phyloP scores from a whole-genome alignment of 495 filamentous ascomycete species.

The Monascus purpureus region DNA sequence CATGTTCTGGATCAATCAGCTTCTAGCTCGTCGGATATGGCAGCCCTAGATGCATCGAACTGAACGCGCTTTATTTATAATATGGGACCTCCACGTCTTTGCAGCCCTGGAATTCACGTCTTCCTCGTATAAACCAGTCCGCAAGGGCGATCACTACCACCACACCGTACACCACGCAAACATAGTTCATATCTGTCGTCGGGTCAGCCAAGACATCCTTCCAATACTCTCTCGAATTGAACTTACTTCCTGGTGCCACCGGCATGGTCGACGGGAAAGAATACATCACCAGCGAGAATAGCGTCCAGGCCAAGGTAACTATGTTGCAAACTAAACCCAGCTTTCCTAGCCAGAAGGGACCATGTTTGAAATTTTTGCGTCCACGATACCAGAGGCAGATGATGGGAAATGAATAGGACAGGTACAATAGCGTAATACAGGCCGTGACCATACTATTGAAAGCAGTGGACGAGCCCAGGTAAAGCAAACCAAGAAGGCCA shows the following conservation, averaged over 20 bases:
- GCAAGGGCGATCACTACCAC: slow-evolving; percentile 24
- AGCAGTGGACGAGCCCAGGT: slow-evolving; percentile 35
- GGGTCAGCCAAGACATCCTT: background rate
- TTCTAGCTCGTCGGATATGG: no score
- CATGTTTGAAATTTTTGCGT: slow-evolving; percentile 35
- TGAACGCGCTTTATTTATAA: no score
- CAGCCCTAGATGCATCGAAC: no score
- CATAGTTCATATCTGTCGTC: slow-evolving; percentile 41
- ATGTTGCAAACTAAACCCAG: slow-evolving; percentile 30
- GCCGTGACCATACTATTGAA: slow-evolving; percentile 45
- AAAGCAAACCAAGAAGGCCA: slow-evolving; percentile 36
- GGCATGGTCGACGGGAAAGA: slow-evolving; percentile 28
- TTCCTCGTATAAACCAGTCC: slow-evolving; percentile 34
- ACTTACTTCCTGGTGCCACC: slow-evolving; percentile 19
- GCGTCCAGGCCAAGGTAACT: slow-evolving; percentile 35
- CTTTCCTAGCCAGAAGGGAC: slow-evolving; percentile 27
- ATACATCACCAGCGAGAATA: slow-evolving; percentile 42
- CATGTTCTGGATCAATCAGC: no score
- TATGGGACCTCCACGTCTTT: slow-evolving; percentile 11
- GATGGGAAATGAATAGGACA: slow-evolving; percentile 37
- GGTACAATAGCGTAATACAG: slow-evolving; percentile 36
- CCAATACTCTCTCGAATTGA: background rate
- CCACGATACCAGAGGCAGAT: slow-evolving; percentile 34
- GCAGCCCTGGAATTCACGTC: slow-evolving; percentile 21
- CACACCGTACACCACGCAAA: slow-evolving; percentile 36